These are phyloP conservation scores for Osmanthus fragrans DNA, from an alignment of 257 asterid species.

Conservation along the genomic window DNA sequence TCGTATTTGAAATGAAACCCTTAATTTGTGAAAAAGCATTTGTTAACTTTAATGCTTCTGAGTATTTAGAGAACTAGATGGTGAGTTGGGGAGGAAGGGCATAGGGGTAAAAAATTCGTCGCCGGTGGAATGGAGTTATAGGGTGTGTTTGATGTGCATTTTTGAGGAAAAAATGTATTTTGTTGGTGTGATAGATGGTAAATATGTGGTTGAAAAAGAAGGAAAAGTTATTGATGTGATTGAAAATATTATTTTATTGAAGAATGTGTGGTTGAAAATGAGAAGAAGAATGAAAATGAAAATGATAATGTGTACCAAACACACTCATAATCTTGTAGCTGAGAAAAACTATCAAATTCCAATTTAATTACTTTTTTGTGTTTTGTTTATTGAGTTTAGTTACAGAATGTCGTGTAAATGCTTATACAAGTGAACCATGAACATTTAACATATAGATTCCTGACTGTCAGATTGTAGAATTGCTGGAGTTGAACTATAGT, in stretches of 20 bases:
- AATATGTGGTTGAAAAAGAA: too few relatives aligned
- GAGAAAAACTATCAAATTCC: neutral
- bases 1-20: neutral
- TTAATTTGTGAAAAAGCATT: too few relatives aligned
- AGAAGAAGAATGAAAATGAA: too few relatives aligned
- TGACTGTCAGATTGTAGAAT: neutral
- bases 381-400: neutral
- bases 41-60: neutral
- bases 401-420: neutral
- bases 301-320: too few relatives aligned
- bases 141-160: too few relatives aligned
- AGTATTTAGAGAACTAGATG: neutral
- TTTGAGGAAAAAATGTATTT: too few relatives aligned
- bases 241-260: too few relatives aligned
- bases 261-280: too few relatives aligned
- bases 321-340: neutral
- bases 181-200: too few relatives aligned
- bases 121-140: too few relatives aligned
- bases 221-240: too few relatives aligned
- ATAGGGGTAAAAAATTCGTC: neutral
- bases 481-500: neutral
- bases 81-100: neutral
- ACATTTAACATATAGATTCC: neutral
- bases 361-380: neutral
- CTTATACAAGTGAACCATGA: neutral